Evolutionary conservation across 192 early-diverging fungal genomes (phyloP), one percentile per base, ranked within the genome.

Genomic region (Mortierella hygrophila): DNA sequence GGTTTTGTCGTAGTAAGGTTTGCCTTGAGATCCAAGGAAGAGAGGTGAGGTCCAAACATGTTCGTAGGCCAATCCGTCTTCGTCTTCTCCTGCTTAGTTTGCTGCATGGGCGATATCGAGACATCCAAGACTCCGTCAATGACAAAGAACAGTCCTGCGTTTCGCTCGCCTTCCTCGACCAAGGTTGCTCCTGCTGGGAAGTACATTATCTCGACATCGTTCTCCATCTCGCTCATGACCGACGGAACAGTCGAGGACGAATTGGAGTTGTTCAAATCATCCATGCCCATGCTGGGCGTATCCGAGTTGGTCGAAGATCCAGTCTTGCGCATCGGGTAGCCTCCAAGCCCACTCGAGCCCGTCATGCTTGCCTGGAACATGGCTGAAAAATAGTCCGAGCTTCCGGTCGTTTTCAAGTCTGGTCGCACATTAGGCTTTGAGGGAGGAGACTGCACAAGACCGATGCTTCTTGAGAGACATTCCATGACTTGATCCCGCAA

Each of bases 121-220:
- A 93, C 95, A 42, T 96, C 95, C 29, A 99, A 81, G 20, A 93
- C 87, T 32, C 99, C 99, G 83, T 98, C 97, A 83, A 99, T 93
- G 6, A 99, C 94, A 85, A 99, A 96, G 80, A 95, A 99, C 38
- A 99, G 80, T 6, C 99, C 99, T 18, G 92, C 89, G 35, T 92
- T 92, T 13, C 95, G 91, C 87, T 97, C 94, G 4, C 97, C 97
- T 89, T 98, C 96, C 65, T 94, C 90, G 32, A 97, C 92, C 21
- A 99, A 87, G 6, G 89, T 87, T 18, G 93, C 91, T 26, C 94
- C 96, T 70, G 94, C 92, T 8, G 94, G 94, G 72, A 94, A 93
- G 77, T 93, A 95, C 76, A 94, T 89, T 55, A 97, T 93, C 73
- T 95, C 92, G 16, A 96, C 88, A 82, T 95, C 95, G 55, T 92